Evolutionary conservation across 2,329 filamentous ascomycete genomes (phyloP), one percentile per base, ranked within the genome.

Genomic region (Pseudodiploospora longispora): DNA sequence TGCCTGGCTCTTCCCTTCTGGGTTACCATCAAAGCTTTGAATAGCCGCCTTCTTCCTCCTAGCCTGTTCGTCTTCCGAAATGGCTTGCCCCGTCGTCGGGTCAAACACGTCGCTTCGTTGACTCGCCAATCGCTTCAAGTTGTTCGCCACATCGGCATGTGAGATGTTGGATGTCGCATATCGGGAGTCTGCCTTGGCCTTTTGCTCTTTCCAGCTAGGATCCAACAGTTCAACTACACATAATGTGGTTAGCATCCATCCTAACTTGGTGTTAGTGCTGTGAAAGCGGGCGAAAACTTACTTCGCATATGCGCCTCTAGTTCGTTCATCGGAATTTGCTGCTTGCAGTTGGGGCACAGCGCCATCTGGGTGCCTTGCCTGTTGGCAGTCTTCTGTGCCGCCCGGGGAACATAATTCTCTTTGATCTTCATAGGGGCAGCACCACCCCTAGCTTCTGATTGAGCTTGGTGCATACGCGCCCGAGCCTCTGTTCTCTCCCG

Each of bases 131-230:
- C 91, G 83, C 71, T 97, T 97, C 50, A 97, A 76, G 61, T 97
- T 96, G 62, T 88, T 90, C 41, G 89, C 90, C 38, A 95, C 88
- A 55, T 97, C 91, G 31, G 77, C 80, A 4, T 87, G 91, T 1
- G 85, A 87, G 7, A 95, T 68, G 56, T 95, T 96, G 7, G 89
- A 94, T 0, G 86, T 90, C 2, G 87, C 80, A 51, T 85, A 87
- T 50, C 91, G 83, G 9, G 85, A 81, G 38, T 95, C 88, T 10
- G 87, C 82, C 62, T 95, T 95, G 46, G 87, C 85, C 54, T 89
- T 88, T 62, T 97, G 90, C 61, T 96, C 90, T 62, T 95, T 95
- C 90, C 91, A 97, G 47, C 85, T 80, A 1, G 91, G 91, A 61
- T 97, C 91, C 47, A 96, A 77, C 38, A 96, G 76, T 66, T 97